Evolutionary conservation across 2,329 filamentous ascomycete species (phyloP).

Genomic region (Botrytis tulipae): DNA sequence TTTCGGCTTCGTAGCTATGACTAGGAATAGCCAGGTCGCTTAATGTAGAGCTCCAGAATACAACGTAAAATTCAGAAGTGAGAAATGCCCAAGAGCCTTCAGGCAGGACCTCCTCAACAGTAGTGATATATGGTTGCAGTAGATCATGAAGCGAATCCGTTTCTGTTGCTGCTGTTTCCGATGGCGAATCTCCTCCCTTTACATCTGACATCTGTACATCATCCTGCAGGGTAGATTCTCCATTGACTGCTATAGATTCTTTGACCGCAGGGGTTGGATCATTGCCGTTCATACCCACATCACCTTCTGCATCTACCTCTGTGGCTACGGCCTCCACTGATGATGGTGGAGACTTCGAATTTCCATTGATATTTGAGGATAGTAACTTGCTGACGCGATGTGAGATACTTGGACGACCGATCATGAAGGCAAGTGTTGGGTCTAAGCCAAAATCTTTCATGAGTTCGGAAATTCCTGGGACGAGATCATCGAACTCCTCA

Average conservation of each 20-base stretch:
- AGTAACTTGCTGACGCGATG: constrained; percentile 51
- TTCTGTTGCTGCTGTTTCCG: constrained; percentile 45
- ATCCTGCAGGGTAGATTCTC: constrained; percentile 25
- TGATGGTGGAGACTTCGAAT: constrained; percentile 22
- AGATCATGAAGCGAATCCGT: constrained; percentile 58
- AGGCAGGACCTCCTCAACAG: constrained; percentile 61
- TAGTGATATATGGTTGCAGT: constrained; percentile 70
- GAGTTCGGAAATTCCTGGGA: constrained; percentile 72
- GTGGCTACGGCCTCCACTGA: constrained; percentile 9
- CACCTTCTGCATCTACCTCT: constrained; percentile 53
- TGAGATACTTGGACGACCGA: constrained; percentile 73
- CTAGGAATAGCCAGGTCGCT: constrained; percentile 77
- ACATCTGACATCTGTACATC: constrained; percentile 45
- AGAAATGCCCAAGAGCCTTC: constrained; percentile 66
- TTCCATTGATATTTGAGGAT: constrained; percentile 30
- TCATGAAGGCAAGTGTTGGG: constrained; percentile 78
- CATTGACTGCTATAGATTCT: constrained; percentile 22
- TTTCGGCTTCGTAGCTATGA: constrained; percentile 75
- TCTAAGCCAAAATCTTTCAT: constrained; percentile 79
- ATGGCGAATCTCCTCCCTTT: constrained; percentile 29
- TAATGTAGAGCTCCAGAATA: constrained; percentile 88
- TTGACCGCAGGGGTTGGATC: constrained; percentile 21
- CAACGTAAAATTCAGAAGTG: constrained; percentile 78
- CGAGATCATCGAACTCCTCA: constrained; percentile 72
- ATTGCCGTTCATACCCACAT: constrained; percentile 43